Percentiles rank a stretch among this genome's conserved stretches.
phyloP scores from a whole-genome alignment of 306 rosid genomes.

The Biancaea sappan region DNA sequence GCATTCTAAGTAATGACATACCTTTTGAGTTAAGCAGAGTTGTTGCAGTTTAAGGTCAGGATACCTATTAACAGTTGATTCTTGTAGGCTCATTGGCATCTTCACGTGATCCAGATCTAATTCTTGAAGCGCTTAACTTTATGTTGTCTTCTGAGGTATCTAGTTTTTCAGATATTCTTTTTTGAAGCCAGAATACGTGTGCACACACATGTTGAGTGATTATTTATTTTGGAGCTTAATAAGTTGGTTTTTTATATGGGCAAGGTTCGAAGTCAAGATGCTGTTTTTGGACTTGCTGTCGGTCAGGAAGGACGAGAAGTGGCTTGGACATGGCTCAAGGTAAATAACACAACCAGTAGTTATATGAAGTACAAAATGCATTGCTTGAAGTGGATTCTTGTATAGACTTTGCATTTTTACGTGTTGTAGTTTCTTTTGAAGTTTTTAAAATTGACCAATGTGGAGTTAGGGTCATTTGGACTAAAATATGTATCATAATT shows the following conservation, averaged over 20 bases:
- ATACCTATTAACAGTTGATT: slow-evolving; percentile 26
- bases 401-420: neutral
- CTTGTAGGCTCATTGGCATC: slow-evolving; percentile 48
- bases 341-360: slow-evolving; percentile 37
- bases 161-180: slow-evolving; percentile 18
- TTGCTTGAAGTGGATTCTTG: slow-evolving; percentile 18
- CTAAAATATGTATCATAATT: neutral
- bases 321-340: slow-evolving; percentile 94
- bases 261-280: slow-evolving; percentile 93
- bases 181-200: slow-evolving; percentile 12
- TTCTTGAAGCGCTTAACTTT: slow-evolving; percentile 53
- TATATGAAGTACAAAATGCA: slow-evolving; percentile 19
- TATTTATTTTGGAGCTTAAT: slow-evolving; percentile 32
- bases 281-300: slow-evolving; percentile 64
- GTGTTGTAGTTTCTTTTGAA: slow-evolving; percentile 10
- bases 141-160: slow-evolving; percentile 56
- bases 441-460: slow-evolving; percentile 21
- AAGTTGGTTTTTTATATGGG: slow-evolving; percentile 29
- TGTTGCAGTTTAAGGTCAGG: neutral
- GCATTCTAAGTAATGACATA: slow-evolving; percentile 66
- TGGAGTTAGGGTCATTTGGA: slow-evolving; percentile 21
- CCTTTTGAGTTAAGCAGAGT: slow-evolving; percentile 11
- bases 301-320: slow-evolving; percentile 70
- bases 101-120: slow-evolving; percentile 50
- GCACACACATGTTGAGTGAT: neutral